A percentile compares a stretch with the other conserved stretches of the same genome.
Conservation (phyloP, 2,329 filamentous ascomycete genomes). For the Penicillium verrucosum region DNA sequence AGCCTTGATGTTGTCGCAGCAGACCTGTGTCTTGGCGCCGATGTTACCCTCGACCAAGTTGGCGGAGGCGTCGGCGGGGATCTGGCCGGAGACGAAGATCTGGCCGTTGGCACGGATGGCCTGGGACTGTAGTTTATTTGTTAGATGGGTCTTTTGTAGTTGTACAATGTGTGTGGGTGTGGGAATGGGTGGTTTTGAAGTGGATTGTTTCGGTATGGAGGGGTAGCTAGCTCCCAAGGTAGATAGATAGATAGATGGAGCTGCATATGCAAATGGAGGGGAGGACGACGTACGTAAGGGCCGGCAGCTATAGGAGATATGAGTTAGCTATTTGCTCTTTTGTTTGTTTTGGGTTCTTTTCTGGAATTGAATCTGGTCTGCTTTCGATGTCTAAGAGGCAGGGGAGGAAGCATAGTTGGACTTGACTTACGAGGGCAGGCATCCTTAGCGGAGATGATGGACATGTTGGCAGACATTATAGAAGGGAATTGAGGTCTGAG, state of each 20-base stretch:
- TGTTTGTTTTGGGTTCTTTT: neutral
- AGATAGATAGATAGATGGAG: neutral
- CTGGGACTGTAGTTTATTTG: conserved; percentile 41
- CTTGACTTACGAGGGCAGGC: conserved; percentile 46
- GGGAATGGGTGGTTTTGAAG: neutral
- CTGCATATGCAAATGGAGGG: neutral
- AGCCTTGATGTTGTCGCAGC: conserved; percentile 76
- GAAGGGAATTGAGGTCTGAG: conserved; percentile 11
- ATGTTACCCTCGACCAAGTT: conserved; percentile 63
- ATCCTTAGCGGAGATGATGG: conserved; percentile 40
- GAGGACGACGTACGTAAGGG: conserved; percentile 40
- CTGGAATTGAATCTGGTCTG: neutral
- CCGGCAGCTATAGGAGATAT: conserved; percentile 33
- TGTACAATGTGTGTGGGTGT: neutral
- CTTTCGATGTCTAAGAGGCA: neutral
- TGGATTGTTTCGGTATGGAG: neutral
- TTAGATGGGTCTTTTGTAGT: neutral
- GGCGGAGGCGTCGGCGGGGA: conserved; percentile 64
- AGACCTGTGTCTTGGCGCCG: conserved; percentile 66
- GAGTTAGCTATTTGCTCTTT: conserved; percentile 15
- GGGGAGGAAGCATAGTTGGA: neutral
- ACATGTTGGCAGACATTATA: conserved; percentile 39
- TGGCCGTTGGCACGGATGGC: conserved; percentile 66
- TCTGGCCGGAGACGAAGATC: conserved; percentile 72
- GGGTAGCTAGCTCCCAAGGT: conserved; percentile 3